Evolutionary conservation across 2,329 filamentous ascomycete species (phyloP).

Genomic region (Phialophora expanda): DNA sequence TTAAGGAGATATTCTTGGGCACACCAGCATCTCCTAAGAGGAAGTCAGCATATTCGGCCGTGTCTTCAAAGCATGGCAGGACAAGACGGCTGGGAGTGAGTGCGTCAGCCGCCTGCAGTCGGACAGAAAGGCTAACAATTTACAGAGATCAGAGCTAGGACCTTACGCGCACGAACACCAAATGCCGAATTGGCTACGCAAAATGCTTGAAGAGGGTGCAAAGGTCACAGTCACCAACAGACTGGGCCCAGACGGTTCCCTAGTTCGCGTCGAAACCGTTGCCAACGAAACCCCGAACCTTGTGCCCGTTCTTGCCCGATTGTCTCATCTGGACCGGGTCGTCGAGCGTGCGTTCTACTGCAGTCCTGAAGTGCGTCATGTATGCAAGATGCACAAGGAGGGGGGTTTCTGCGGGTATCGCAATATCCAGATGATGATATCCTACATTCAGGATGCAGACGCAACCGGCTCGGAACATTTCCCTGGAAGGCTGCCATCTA

Average conservation of each 20-base stretch:
- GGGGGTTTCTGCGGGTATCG: slow-evolving; percentile 94
- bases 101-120: neutral
- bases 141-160: slow-evolving; percentile 65
- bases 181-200: slow-evolving; percentile 73
- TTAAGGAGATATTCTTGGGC: slow-evolving; percentile 38
- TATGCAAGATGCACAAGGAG: slow-evolving; percentile 81
- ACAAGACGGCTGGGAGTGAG: slow-evolving; percentile 36
- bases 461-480: slow-evolving; percentile 67
- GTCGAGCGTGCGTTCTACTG: slow-evolving; percentile 80
- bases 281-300: slow-evolving; percentile 60
- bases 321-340: slow-evolving; percentile 67
- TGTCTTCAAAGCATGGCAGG: slow-evolving; percentile 44
- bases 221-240: slow-evolving; percentile 61
- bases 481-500: slow-evolving; percentile 67
- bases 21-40: slow-evolving; percentile 29
- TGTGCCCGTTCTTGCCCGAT: slow-evolving; percentile 65
- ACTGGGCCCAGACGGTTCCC: slow-evolving; percentile 51
- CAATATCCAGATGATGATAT: slow-evolving; percentile 90
- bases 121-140: slow-evolving; percentile 17
- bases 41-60: slow-evolving; percentile 23
- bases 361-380: slow-evolving; percentile 73
- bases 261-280: slow-evolving; percentile 50
- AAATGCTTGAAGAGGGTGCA: slow-evolving; percentile 65
- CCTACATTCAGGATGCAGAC: slow-evolving; percentile 70
- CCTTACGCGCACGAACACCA: slow-evolving; percentile 73